phyloP scores from a whole-genome alignment of 2,329 filamentous ascomycete species.

The Fusarium albidum region DNA sequence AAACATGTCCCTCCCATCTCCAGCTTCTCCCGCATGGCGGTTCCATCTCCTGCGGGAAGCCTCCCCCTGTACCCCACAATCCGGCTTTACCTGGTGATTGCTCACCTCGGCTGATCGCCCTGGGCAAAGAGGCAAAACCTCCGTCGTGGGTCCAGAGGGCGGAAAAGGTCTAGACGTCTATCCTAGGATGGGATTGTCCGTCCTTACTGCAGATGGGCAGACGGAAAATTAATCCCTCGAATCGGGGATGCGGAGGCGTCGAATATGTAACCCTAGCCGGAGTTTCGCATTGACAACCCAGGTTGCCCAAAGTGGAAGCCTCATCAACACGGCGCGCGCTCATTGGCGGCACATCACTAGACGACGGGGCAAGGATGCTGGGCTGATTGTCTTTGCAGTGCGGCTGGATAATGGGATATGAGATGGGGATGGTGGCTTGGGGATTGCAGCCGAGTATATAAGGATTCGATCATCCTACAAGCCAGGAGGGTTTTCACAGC shows the following conservation, averaged over 20 bases:
- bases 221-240: slow-evolving; percentile 34
- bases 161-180: slow-evolving; percentile 5
- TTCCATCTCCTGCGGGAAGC: slow-evolving; percentile 1
- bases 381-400: not conserved
- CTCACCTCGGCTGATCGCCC: slow-evolving; percentile 9
- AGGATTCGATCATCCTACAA: slow-evolving; percentile 1
- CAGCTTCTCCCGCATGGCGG: not conserved
- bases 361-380: not conserved
- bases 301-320: slow-evolving; percentile 21
- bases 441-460: slow-evolving; percentile 17
- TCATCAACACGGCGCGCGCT: not conserved
- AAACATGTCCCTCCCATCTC: not conserved
- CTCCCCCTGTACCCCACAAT: slow-evolving; percentile 28
- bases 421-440: not conserved
- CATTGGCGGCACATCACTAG: slow-evolving; percentile 16
- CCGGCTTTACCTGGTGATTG: not conserved
- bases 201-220: not conserved
- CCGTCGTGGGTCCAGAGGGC: too few relatives aligned
- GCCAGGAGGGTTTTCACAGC: slow-evolving; percentile 1
- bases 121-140: not conserved
- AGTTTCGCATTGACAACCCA: slow-evolving; percentile 18
- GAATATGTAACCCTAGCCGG: slow-evolving; percentile 31
- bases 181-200: not conserved
- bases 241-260: slow-evolving; percentile 7
- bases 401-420: not conserved